phyloP scores from a whole-genome alignment of 345 rosid genomes.

The Rhodamnia argentea region DNA sequence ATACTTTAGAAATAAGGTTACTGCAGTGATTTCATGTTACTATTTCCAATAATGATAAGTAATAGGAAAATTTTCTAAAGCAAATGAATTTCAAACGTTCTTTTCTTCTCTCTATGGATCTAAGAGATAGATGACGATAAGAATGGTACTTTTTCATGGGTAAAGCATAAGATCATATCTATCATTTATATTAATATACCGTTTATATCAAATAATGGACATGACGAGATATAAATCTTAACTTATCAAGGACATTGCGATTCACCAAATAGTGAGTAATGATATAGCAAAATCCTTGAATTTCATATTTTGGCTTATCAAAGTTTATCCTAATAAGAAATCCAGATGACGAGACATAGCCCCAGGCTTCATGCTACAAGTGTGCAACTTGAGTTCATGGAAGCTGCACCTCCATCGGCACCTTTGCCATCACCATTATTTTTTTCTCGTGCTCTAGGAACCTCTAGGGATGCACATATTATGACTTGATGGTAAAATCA shows the following conservation, averaged over 20 bases:
- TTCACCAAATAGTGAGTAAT: background rate
- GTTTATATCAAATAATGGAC: background rate
- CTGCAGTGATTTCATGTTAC: background rate
- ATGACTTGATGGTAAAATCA: background rate
- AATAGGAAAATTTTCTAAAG: background rate
- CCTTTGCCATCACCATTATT: background rate
- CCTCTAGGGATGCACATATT: background rate
- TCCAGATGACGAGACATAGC: background rate
- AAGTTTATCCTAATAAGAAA: background rate
- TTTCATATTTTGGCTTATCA: background rate
- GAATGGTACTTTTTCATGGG: background rate
- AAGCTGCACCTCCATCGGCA: background rate
- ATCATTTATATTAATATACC: background rate
- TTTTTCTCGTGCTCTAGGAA: background rate
- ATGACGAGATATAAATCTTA: background rate
- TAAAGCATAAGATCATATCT: background rate
- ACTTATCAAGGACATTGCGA: background rate
- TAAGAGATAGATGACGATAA: background rate
- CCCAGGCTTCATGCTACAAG: background rate
- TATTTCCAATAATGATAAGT: background rate
- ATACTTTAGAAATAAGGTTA: too few relatives aligned
- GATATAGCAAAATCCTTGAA: background rate
- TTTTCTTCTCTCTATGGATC: background rate
- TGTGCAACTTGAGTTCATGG: background rate
- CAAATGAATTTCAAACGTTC: too few relatives aligned